These are phyloP conservation scores for Pyricularia pennisetigena DNA, from an alignment of 2,329 filamentous ascomycete genomes.

Conservation along the genomic window DNA sequence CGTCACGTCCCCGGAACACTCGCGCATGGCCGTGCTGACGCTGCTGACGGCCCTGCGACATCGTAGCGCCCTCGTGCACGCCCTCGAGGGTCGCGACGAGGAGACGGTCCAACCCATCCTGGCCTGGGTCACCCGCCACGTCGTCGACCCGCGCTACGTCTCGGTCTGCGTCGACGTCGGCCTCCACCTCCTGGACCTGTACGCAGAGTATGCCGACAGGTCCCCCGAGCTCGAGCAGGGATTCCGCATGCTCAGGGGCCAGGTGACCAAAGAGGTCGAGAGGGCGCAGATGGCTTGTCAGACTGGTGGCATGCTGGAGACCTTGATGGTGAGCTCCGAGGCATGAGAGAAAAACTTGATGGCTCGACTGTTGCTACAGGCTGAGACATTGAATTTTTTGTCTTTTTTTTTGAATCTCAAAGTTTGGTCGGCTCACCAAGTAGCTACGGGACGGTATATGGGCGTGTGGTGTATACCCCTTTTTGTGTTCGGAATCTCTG, in stretches of 20 bases:
- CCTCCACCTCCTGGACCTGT: slow-evolving; percentile 76
- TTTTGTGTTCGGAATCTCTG: not conserved
- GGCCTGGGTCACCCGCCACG: slow-evolving; percentile 70
- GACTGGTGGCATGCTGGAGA: slow-evolving; percentile 82
- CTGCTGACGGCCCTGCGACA: slow-evolving; percentile 78
- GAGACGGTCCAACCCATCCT: slow-evolving; percentile 72
- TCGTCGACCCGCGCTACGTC: slow-evolving; percentile 75
- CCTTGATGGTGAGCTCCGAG: slow-evolving; percentile 34
- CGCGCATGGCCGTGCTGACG: slow-evolving; percentile 58
- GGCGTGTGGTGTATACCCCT: not conserved
- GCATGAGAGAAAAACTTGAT: not conserved
- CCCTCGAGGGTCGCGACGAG: slow-evolving; percentile 74
- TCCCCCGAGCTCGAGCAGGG: slow-evolving; percentile 63
- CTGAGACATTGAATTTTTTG: not conserved
- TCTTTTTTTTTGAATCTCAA: not conserved
- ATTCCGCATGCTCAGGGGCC: slow-evolving; percentile 57
- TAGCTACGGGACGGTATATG: not conserved
- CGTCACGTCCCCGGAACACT: slow-evolving; percentile 37
- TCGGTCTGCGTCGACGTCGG: slow-evolving; percentile 74
- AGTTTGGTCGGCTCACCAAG: not conserved
- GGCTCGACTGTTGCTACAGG: not conserved
- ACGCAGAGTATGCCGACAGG: slow-evolving; percentile 67
- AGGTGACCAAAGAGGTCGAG: slow-evolving; percentile 70
- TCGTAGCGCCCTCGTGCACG: slow-evolving; percentile 72
- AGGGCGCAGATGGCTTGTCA: slow-evolving; percentile 73